Percentiles rank a stretch among this genome's conserved stretches.
Evolutionary conservation across 495 filamentous ascomycete genomes (phyloP).

Genomic region (Hypoxylon trugodes): DNA sequence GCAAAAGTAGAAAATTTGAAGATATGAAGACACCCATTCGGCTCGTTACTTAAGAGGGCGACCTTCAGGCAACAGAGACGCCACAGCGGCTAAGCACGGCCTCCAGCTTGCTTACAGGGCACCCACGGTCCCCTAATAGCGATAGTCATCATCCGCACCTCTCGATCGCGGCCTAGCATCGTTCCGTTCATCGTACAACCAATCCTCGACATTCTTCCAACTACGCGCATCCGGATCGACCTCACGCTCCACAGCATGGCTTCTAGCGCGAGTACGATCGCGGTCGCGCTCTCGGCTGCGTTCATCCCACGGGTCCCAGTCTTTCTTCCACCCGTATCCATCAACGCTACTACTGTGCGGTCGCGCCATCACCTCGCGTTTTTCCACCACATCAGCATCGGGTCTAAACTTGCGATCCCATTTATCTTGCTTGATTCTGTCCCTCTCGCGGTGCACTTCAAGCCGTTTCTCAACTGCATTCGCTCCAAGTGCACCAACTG

Average conservation of each 20-base stretch:
- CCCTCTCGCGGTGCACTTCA: slow-evolving; percentile 43
- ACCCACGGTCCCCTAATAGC: no score
- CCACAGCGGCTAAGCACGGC: not conserved
- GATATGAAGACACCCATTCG: not conserved
- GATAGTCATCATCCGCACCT: slow-evolving; percentile 33
- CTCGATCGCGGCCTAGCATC: slow-evolving; percentile 27
- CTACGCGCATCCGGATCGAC: slow-evolving; percentile 39
- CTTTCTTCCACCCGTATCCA: slow-evolving; percentile 26
- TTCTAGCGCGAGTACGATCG: slow-evolving; percentile 7
- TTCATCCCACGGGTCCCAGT: slow-evolving; percentile 22
- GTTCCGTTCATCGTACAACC: slow-evolving; percentile 38
- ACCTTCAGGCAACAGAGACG: no score
- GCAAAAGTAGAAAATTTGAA: not conserved
- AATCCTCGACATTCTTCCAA: slow-evolving; percentile 46
- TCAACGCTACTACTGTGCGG: slow-evolving; percentile 21
- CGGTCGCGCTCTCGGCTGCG: slow-evolving; percentile 8
- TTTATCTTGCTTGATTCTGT: slow-evolving; percentile 36
- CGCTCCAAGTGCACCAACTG: slow-evolving; percentile 55
- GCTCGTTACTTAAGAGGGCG: no score
- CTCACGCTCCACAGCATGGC: slow-evolving; percentile 37
- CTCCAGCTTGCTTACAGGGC: no score
- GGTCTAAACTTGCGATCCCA: slow-evolving; percentile 45
- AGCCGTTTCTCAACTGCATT: slow-evolving; percentile 57
- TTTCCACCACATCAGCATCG: slow-evolving; percentile 29
- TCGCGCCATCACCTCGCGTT: slow-evolving; percentile 29